phyloP scores from a whole-genome alignment of 768 basidiomycete species.

The Pulveroboletus ravenelii region DNA sequence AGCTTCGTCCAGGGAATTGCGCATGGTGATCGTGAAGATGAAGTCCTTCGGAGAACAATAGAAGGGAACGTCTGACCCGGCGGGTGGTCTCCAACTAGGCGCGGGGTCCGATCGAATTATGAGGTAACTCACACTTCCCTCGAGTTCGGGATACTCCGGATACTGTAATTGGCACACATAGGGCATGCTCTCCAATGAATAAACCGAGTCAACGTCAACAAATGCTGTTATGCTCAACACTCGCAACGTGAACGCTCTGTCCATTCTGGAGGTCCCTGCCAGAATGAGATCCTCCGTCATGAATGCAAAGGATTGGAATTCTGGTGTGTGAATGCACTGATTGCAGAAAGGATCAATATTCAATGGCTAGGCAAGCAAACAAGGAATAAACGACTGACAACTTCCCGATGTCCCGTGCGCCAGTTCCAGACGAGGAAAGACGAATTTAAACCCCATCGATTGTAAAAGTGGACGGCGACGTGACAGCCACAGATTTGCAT shows the following conservation, averaged over 20 bases:
- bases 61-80: constrained; percentile 16
- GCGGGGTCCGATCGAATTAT: constrained; percentile 33
- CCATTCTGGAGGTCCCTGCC: constrained; percentile 11
- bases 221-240: constrained; percentile 18
- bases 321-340: constrained; percentile 19
- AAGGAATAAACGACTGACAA: constrained; percentile 20
- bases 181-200: constrained; percentile 10
- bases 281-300: constrained; percentile 30
- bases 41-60: constrained; percentile 24
- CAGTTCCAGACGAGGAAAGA: constrained; percentile 34
- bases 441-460: constrained; percentile 2
- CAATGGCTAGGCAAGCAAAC: not conserved
- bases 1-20: constrained; percentile 3
- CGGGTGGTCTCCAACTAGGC: constrained; percentile 22
- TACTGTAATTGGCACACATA: constrained; percentile 26
- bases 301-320: constrained; percentile 32
- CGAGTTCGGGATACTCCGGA: constrained; percentile 25
- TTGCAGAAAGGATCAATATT: constrained; percentile 7
- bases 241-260: constrained; percentile 9
- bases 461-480: constrained; percentile 28
- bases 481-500: constrained; percentile 31
- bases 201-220: not conserved
- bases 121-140: constrained; percentile 15
- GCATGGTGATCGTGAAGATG: constrained; percentile 30
- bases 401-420: constrained; percentile 26